These are phyloP conservation scores for Ceratocystis ficicola DNA, from an alignment of 2,329 filamentous ascomycete genomes.

Conservation along the genomic window DNA sequence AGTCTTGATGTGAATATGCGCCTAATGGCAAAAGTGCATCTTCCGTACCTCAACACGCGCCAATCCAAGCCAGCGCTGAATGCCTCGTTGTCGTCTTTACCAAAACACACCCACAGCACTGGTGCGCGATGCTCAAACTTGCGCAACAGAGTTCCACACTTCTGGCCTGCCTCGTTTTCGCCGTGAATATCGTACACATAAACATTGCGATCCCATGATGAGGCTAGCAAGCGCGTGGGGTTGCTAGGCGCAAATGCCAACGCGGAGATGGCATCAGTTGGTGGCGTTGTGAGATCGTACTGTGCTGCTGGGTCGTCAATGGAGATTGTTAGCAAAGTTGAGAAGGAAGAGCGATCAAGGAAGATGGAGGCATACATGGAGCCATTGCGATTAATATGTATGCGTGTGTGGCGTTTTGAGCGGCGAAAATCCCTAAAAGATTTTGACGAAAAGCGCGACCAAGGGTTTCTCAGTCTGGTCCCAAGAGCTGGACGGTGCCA, in stretches of 20 bases:
- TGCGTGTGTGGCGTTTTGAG: neutral
- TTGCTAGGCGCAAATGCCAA: constrained; percentile 71
- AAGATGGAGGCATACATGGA: constrained; percentile 18
- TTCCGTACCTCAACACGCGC: constrained; percentile 61
- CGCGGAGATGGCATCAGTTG: constrained; percentile 75
- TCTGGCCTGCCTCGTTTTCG: constrained; percentile 36
- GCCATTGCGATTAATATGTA: constrained; percentile 14
- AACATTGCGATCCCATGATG: constrained; percentile 87
- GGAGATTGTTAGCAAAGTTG: neutral
- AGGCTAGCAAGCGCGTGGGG: constrained; percentile 68
- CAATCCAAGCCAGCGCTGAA: constrained; percentile 81
- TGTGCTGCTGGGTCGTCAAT: constrained; percentile 46
- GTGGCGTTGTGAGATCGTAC: constrained; percentile 71
- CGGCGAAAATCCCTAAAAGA: neutral
- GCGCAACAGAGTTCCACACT: constrained; percentile 50
- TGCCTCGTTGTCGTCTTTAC: constrained; percentile 66
- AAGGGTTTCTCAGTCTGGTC: neutral
- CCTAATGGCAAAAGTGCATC: no score
- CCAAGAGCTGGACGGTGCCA: neutral
- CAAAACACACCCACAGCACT: constrained; percentile 85
- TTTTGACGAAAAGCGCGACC: neutral
- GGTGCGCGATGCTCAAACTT: constrained; percentile 74
- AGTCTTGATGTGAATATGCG: constrained; percentile 14
- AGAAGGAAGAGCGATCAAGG: neutral
- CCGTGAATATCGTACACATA: constrained; percentile 69